A percentile compares a stretch with the other conserved stretches of the same genome.
These are phyloP conservation scores for Globisporangium cederbergense DNA, from an alignment of 352 stramenopile genomes.

Conservation along the genomic window DNA sequence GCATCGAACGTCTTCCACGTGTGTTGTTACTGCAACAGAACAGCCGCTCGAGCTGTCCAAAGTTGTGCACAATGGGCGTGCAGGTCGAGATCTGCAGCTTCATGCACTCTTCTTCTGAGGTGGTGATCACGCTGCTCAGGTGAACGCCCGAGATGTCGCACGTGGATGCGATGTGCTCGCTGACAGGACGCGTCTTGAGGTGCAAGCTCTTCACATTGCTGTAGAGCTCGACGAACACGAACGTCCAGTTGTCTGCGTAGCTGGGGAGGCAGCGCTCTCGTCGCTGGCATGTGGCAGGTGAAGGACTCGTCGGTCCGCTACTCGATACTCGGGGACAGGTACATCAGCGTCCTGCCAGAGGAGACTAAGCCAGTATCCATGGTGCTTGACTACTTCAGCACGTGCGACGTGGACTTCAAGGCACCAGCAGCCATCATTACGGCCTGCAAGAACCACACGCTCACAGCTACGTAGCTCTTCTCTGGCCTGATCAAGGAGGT, in stretches of 20 bases:
- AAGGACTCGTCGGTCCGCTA: conserved; percentile 33
- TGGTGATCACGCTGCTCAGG: background rate
- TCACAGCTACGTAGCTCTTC: conserved; percentile 38
- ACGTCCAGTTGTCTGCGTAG: too few species aligned
- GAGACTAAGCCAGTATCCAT: conserved; percentile 15
- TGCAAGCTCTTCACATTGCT: too few species aligned
- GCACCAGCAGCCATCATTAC: conserved; percentile 12
- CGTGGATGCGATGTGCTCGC: background rate
- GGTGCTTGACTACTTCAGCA: conserved; percentile 21
- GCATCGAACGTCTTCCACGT: background rate
- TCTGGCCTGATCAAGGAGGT: conserved; percentile 32
- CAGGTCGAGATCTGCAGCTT: background rate
- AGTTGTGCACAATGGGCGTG: background rate
- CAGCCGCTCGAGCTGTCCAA: background rate
- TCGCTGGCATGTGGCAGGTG: conserved; percentile 40
- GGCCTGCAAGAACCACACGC: conserved; percentile 23
- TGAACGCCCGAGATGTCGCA: background rate
- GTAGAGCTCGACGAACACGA: too few species aligned
- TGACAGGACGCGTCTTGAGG: too few species aligned
- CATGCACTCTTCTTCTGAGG: background rate
- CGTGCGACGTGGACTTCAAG: conserved; percentile 22
- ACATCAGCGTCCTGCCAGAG: conserved; percentile 38
- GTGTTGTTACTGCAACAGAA: background rate
- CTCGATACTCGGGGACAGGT: conserved; percentile 39
- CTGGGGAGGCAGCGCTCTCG: conserved; percentile 4